phyloP scores from a whole-genome alignment of 805 yeast species.

The Starmerella apis region DNA sequence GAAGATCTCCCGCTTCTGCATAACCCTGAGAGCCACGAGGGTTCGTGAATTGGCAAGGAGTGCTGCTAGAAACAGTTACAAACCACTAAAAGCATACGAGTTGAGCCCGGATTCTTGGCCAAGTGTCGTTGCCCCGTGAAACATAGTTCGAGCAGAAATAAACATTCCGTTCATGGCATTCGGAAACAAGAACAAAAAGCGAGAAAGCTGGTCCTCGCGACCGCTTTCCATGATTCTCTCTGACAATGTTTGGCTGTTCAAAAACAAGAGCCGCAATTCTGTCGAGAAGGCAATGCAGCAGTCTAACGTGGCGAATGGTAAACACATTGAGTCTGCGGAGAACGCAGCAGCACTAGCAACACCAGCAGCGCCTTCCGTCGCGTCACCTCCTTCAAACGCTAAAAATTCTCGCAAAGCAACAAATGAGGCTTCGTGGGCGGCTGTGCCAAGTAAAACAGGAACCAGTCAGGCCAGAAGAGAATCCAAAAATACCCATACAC shows the following conservation, averaged over 20 bases:
- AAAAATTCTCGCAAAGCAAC: background rate
- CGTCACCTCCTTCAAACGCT: background rate
- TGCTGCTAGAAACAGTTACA: background rate
- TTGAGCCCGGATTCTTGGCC: background rate
- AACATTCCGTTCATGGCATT: conserved; percentile 14
- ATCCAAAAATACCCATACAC: background rate
- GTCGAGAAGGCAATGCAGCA: conserved; percentile 12
- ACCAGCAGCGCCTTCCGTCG: background rate
- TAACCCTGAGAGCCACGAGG: background rate
- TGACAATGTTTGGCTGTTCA: conserved; percentile 19
- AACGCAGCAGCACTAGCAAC: background rate
- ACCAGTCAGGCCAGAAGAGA: background rate
- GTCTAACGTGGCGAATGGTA: background rate
- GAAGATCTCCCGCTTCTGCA: background rate
- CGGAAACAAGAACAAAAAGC: conserved; percentile 16
- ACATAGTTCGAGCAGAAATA: background rate
- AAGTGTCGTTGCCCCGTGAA: background rate
- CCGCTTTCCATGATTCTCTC: conserved; percentile 22
- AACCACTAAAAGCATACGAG: background rate
- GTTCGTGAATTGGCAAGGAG: background rate
- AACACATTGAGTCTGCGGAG: background rate
- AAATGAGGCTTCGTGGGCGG: background rate
- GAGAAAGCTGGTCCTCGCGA: conserved; percentile 21
- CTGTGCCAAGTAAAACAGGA: background rate
- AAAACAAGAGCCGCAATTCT: conserved; percentile 9